Percentiles rank a stretch among this genome's conserved stretches.
Conservation (phyloP, 2,329 filamentous ascomycete genomes). For the Westerdykella sp. region DNA sequence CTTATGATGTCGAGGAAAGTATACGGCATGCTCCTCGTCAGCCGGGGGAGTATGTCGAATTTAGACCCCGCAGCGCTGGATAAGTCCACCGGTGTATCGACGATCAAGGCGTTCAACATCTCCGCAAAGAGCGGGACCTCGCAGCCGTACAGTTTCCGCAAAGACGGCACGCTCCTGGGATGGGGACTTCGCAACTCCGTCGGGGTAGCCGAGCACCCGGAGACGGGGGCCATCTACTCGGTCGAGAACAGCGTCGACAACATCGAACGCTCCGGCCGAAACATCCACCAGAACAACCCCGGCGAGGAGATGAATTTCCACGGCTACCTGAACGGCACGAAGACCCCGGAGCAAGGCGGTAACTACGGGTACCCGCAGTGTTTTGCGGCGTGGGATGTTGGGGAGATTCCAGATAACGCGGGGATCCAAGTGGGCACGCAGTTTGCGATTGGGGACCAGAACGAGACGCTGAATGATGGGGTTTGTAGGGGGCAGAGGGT, state of each 20-base stretch:
- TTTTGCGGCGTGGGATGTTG: conserved; percentile 59
- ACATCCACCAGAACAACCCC: conserved; percentile 63
- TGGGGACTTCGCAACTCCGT: conserved; percentile 72
- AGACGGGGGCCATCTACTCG: conserved; percentile 45
- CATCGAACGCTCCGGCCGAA: conserved; percentile 51
- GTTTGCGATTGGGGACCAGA: conserved; percentile 44
- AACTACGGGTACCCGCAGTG: conserved; percentile 70
- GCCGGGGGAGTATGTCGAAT: conserved; percentile 58
- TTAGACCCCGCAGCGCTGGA: conserved; percentile 52
- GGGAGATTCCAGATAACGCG: conserved; percentile 42
- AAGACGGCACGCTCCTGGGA: conserved; percentile 47
- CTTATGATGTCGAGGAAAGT: conserved; percentile 54
- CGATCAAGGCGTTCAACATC: conserved; percentile 59
- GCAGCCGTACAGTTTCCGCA: conserved; percentile 43
- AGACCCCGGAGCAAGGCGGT: conserved; percentile 36
- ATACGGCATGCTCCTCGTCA: conserved; percentile 57
- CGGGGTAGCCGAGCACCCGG: conserved; percentile 59
- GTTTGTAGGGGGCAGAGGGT: conserved; percentile 38
- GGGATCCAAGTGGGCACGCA: conserved; percentile 43
- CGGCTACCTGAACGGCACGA: conserved; percentile 53
- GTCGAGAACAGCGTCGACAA: conserved; percentile 69
- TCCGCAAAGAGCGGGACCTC: conserved; percentile 35
- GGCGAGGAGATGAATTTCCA: conserved; percentile 70
- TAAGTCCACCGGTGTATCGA: conserved; percentile 54
- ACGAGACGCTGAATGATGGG: conserved; percentile 44